Percentiles rank a stretch among this genome's conserved stretches.
phyloP scores from a whole-genome alignment of 2,329 filamentous ascomycete genomes.

The Neopestalotiopsis sp. region DNA sequence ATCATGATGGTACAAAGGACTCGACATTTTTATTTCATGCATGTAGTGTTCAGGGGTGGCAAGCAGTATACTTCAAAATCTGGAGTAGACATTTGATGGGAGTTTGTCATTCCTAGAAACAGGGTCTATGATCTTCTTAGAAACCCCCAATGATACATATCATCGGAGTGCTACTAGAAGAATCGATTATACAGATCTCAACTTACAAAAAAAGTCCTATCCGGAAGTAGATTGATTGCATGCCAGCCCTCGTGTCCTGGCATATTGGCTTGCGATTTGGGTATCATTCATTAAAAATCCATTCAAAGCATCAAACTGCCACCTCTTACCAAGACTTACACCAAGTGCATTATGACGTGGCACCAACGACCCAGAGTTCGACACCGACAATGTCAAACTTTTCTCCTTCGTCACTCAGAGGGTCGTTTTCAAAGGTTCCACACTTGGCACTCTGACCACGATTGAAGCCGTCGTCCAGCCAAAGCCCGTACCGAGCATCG shows the following conservation, averaged over 20 bases:
- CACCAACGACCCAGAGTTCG: slow-evolving; percentile 90
- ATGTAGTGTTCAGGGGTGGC: not conserved
- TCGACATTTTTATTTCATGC: not conserved
- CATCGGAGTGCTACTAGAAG: not conserved
- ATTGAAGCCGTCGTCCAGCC: slow-evolving; percentile 87
- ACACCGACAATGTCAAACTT: slow-evolving; percentile 92
- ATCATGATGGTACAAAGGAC: not conserved
- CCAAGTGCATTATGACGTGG: slow-evolving; percentile 24
- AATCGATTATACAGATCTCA: not conserved
- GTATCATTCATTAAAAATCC: slow-evolving; percentile 4
- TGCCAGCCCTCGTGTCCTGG: not conserved
- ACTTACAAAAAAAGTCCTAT: not conserved
- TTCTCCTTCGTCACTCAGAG: slow-evolving; percentile 86
- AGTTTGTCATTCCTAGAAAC: not conserved
- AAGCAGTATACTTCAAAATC: not conserved
- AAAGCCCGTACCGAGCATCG: slow-evolving; percentile 90
- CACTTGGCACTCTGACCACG: slow-evolving; percentile 83
- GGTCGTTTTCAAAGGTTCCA: slow-evolving; percentile 94
- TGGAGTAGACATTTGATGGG: not conserved
- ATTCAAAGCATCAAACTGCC: not conserved
- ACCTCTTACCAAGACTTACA: not conserved
- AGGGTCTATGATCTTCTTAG: not conserved
- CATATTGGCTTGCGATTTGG: not conserved
- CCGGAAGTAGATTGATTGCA: not conserved
- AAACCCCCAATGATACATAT: not conserved